phyloP scores from a whole-genome alignment of 208 protist species.

The Wallacemonas rigidus region DNA sequence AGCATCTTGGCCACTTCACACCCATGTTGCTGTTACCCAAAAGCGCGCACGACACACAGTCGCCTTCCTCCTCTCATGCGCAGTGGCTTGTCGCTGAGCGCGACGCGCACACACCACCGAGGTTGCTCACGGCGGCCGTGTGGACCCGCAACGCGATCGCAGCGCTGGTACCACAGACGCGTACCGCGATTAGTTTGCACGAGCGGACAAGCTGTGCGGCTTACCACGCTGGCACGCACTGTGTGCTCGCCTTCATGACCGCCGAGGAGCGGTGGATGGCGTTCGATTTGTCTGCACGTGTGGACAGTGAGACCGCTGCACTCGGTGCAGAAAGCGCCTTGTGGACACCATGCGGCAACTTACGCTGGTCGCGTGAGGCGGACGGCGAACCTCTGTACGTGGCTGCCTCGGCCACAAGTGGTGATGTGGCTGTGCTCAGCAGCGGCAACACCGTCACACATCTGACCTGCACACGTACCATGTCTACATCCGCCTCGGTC shows the following conservation, averaged over 20 bases:
- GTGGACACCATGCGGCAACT: constrained; percentile 7
- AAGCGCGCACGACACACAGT: too few species aligned
- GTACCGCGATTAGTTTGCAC: not conserved
- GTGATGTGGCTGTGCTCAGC: constrained; percentile 9
- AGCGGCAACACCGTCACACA: not conserved
- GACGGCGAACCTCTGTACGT: constrained; percentile 12
- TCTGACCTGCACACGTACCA: not conserved
- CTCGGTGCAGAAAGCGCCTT: not conserved
- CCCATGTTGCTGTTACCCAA: not conserved
- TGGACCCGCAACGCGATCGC: not conserved
- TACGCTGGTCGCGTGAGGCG: not conserved
- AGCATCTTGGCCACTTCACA: not conserved
- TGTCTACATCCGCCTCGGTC: not conserved
- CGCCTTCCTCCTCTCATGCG: not conserved
- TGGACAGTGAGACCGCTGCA: not conserved
- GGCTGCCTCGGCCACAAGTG: not conserved
- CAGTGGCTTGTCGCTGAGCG: not conserved
- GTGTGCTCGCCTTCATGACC: constrained; percentile 11
- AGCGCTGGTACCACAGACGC: not conserved
- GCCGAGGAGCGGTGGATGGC: constrained; percentile 12
- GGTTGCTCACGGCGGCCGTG: not conserved
- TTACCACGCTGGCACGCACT: constrained; percentile 3
- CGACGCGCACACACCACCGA: too few species aligned
- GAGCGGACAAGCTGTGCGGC: constrained; percentile 4
- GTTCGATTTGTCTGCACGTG: not conserved